Evolutionary conservation across 345 rosid genomes (phyloP), one percentile per base, ranked within the genome.

Genomic region (Kernera saxatilis): DNA sequence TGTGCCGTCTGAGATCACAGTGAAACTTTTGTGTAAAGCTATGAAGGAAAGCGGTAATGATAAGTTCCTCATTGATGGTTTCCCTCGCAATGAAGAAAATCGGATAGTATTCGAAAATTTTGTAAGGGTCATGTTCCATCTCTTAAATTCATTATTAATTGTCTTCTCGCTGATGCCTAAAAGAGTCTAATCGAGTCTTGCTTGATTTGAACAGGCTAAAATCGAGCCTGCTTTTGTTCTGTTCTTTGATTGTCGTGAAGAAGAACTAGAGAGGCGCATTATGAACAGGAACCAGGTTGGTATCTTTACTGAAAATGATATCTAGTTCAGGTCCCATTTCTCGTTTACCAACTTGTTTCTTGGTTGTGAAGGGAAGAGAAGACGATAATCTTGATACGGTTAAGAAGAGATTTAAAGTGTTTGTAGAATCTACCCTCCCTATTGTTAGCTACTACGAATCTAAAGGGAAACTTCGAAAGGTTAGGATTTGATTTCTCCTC

Each of bases 11-110:
- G 93, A 86, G 83, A 85, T 90, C 14, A 92, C 98, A 11, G 77
- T 92, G 41, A 83, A 84, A 77, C 98, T 90, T 73, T 85, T 92
- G 57, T 83, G 86, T 65, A 83, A 83, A 69, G 94, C 89, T 46
- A 86, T 88, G 77, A 79, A 73, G 62, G 84, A 79, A 72, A 79
- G 67, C 71, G 83, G 77, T 15, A 88, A 88, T 60, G 82, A 84
- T 70, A 92, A 81, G 63, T 86, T 87, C 51, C 81, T 92, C 25
- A 85, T 89, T 70, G 94, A 89, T 83, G 98, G 92, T 8, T 92
- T 92, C 63, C 98, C 96, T 70, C 85, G 94, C 13, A 84, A 92
- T 64, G 91, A 92, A 80, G 92, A 89, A 72, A 92, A 87, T 69
- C 87, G 84, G 18, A 81, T 83, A 1, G 88, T 85, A 45, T 89